A percentile compares a stretch with the other conserved stretches of the same genome.
These are phyloP conservation scores for Raddia distichophylla DNA, from an alignment of 176 grass and related monocot genomes.

Conservation along the genomic window DNA sequence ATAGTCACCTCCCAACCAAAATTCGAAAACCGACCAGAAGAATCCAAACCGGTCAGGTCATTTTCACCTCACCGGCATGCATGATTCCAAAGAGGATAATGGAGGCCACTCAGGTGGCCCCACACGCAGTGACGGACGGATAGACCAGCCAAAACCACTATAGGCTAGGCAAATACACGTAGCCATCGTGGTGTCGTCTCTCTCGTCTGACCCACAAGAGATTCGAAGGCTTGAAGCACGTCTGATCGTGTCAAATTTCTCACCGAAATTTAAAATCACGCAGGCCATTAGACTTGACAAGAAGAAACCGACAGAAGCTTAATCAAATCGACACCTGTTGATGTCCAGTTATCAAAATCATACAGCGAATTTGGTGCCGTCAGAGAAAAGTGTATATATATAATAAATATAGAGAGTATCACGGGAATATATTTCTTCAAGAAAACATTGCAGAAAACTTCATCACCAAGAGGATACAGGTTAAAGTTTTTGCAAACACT, in stretches of 20 bases:
- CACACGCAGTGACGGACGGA: not conserved
- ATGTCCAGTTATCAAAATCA: not conserved
- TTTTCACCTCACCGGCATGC: constrained; percentile 13
- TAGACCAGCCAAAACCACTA: not conserved
- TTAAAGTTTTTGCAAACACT: not conserved
- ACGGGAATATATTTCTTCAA: too few species aligned
- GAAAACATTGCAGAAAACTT: not conserved
- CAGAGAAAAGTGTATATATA: not conserved
- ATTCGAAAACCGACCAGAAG: constrained; percentile 26
- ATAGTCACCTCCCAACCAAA: not conserved
- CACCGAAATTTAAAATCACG: not conserved
- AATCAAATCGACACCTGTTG: not conserved
- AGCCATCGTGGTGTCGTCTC: not conserved
- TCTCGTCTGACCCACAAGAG: too few species aligned
- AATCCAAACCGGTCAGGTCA: constrained; percentile 4
- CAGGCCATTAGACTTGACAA: not conserved
- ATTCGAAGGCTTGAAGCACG: too few species aligned
- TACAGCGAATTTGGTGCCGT: not conserved
- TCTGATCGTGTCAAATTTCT: not conserved
- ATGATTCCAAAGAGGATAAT: constrained; percentile 33
- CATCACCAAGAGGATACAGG: too few species aligned
- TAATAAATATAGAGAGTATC: too few species aligned
- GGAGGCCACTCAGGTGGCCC: not conserved
- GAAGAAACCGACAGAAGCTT: not conserved
- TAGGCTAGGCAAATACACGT: not conserved